phyloP scores from a whole-genome alignment of 208 protist genomes.

The Crithidia mellificae region DNA sequence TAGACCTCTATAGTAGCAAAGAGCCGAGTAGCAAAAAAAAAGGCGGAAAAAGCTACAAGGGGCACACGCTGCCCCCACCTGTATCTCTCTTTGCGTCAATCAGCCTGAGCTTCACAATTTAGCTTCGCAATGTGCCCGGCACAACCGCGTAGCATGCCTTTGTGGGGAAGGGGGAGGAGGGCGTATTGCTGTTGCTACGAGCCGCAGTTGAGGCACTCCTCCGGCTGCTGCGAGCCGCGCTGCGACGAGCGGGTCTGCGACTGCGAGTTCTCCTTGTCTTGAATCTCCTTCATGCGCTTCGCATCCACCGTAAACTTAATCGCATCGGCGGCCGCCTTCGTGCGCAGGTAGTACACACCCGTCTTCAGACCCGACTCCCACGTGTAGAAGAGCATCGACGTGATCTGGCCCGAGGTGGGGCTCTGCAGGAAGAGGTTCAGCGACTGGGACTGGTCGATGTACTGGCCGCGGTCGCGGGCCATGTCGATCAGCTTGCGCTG shows the following conservation, averaged over 20 bases:
- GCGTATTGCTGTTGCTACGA: constrained; percentile 35
- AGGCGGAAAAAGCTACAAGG: too few relatives aligned
- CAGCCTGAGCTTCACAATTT: too few relatives aligned
- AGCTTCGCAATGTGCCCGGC: too few relatives aligned
- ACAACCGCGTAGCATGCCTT: too few relatives aligned
- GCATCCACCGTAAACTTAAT: constrained; percentile 99
- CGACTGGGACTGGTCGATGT: constrained; percentile 99
- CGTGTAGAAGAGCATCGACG: constrained; percentile 99
- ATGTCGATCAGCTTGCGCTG: constrained; percentile 98
- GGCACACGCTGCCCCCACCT: too few relatives aligned
- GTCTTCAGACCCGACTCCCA: constrained; percentile 99
- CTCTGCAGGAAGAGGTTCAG: constrained; percentile 98
- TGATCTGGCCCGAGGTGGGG: constrained; percentile 95
- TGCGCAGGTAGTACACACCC: constrained; percentile 99
- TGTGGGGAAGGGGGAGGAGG: too few relatives aligned
- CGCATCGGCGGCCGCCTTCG: constrained; percentile 97
- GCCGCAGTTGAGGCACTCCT: constrained; percentile 89
- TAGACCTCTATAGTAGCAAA: too few relatives aligned
- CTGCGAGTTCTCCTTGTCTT: constrained; percentile 37
- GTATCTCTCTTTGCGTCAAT: too few relatives aligned
- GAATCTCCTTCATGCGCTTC: constrained; percentile 73
- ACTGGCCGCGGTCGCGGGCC: constrained; percentile 98
- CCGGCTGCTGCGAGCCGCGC: constrained; percentile 34
- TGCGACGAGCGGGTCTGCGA: constrained; percentile 13
- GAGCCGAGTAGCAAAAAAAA: constrained; percentile 12